Evolutionary conservation across 1,284 basidiomycete species (phyloP).

Genomic region (Blastosporella zonata): DNA sequence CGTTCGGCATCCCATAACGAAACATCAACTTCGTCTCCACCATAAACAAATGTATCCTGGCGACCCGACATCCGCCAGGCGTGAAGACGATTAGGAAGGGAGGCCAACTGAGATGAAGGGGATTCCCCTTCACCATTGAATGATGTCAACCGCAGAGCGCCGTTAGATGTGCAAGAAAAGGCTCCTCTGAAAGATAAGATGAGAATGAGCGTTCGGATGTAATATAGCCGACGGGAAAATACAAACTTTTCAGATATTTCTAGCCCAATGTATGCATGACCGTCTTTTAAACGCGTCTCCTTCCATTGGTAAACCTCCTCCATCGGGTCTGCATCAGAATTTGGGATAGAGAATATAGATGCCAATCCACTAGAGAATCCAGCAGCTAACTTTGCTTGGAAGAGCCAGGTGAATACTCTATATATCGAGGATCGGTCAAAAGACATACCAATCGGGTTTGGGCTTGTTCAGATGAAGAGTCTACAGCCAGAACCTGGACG

Average conservation of each 20-base stretch:
- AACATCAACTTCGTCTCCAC: conserved; percentile 85
- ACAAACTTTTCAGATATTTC: conserved; percentile 43
- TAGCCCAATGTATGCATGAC: conserved; percentile 61
- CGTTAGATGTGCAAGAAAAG: conserved; percentile 71
- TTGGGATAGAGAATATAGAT: conserved; percentile 39
- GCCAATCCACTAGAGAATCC: conserved; percentile 58
- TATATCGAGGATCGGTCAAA: neutral
- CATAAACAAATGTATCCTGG: conserved; percentile 67
- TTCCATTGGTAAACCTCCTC: conserved; percentile 51
- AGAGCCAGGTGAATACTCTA: conserved; percentile 16
- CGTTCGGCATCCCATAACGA: conserved; percentile 78
- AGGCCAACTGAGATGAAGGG: conserved; percentile 26
- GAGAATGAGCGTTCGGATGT: neutral
- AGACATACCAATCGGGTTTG: conserved; percentile 36
- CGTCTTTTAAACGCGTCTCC: conserved; percentile 54
- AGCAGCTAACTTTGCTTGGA: conserved; percentile 56
- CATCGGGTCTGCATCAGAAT: conserved; percentile 33
- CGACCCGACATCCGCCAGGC: conserved; percentile 63
- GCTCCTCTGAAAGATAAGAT: conserved; percentile 37
- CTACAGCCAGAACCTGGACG: conserved; percentile 39
- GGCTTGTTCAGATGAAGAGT: conserved; percentile 15
- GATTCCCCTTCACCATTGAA: conserved; percentile 28
- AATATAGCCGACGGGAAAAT: neutral
- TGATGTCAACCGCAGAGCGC: conserved; percentile 54
- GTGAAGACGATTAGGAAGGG: conserved; percentile 61